Conservation (phyloP, 441 rosid genomes). For the Populus trichocarpa region DNA sequence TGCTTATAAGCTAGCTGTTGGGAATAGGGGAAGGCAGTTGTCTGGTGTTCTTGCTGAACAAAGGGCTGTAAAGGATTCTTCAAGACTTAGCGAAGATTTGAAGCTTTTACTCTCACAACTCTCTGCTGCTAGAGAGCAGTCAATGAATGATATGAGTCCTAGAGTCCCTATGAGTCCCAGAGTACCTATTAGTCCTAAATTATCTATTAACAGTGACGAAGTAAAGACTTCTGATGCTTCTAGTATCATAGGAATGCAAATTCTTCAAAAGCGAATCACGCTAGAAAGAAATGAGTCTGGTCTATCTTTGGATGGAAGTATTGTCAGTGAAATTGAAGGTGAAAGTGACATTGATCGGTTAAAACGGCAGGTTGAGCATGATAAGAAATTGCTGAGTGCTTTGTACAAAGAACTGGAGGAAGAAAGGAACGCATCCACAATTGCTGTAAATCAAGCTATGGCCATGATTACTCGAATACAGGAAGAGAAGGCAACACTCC, state of each 20-base stretch:
- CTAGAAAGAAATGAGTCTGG: constrained; percentile 88
- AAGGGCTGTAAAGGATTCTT: constrained; percentile 67
- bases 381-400: constrained; percentile 46
- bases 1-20: constrained; percentile 71
- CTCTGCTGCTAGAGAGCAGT: constrained; percentile 64
- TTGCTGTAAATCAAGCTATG: constrained; percentile 91
- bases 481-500: constrained; percentile 87
- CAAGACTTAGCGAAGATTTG: constrained; percentile 65
- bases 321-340: constrained; percentile 82
- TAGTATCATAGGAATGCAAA: constrained; percentile 42
- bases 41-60: constrained; percentile 58
- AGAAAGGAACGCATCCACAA: constrained; percentile 90
- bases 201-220: constrained; percentile 44
- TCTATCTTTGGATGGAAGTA: constrained; percentile 73
- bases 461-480: constrained; percentile 95
- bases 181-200: constrained; percentile 39
- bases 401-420: constrained; percentile 85
- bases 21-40: constrained; percentile 52
- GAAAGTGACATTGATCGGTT: constrained; percentile 68
- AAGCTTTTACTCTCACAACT: constrained; percentile 64
- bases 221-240: constrained; percentile 41
- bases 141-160: constrained; percentile 54
- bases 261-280: constrained; percentile 60
- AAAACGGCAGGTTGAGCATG: constrained; percentile 79
- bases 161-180: constrained; percentile 53